A percentile compares a stretch with the other conserved stretches of the same genome.
phyloP scores from a whole-genome alignment of 352 stramenopile species.

The Aphanomyces cochlioides region DNA sequence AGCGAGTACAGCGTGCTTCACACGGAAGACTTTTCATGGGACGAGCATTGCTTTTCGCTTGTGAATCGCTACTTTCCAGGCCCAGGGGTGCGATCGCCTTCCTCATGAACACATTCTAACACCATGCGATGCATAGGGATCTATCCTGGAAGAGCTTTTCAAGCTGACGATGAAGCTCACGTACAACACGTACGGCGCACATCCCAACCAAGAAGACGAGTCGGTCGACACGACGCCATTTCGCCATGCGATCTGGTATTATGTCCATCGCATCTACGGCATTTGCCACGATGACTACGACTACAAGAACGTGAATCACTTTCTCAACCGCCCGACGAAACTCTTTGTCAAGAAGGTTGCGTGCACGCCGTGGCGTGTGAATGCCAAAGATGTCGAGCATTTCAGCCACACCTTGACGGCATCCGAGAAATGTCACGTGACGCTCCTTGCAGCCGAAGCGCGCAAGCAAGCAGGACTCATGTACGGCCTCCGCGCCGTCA shows the following conservation, averaged over 20 bases:
- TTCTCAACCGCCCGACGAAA: slow-evolving; percentile 79
- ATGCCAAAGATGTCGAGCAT: slow-evolving; percentile 73
- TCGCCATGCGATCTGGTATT: slow-evolving; percentile 83
- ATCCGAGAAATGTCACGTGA: slow-evolving; percentile 84
- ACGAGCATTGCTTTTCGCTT: slow-evolving; percentile 84
- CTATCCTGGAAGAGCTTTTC: slow-evolving; percentile 84
- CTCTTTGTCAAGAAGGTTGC: slow-evolving; percentile 85
- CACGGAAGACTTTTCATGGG: slow-evolving; percentile 87
- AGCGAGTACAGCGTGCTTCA: slow-evolving; percentile 77
- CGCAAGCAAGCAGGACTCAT: slow-evolving; percentile 84
- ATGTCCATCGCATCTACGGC: slow-evolving; percentile 83
- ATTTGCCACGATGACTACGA: slow-evolving; percentile 88
- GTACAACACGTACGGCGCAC: slow-evolving; percentile 63
- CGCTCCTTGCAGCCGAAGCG: slow-evolving; percentile 74
- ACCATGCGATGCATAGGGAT: slow-evolving; percentile 33
- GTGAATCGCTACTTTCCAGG: slow-evolving; percentile 81
- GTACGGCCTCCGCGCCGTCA: slow-evolving; percentile 81
- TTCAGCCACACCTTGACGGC: slow-evolving; percentile 74
- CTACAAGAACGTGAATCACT: slow-evolving; percentile 79
- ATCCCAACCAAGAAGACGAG: slow-evolving; percentile 35
- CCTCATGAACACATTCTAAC: neutral
- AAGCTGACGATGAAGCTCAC: slow-evolving; percentile 82
- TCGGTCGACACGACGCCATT: slow-evolving; percentile 76
- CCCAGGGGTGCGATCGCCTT: slow-evolving; percentile 38
- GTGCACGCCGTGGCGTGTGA: slow-evolving; percentile 81